Evolutionary conservation across 352 stramenopile genomes (phyloP), one percentile per base, ranked within the genome.

Genomic region (Pythium biforme): DNA sequence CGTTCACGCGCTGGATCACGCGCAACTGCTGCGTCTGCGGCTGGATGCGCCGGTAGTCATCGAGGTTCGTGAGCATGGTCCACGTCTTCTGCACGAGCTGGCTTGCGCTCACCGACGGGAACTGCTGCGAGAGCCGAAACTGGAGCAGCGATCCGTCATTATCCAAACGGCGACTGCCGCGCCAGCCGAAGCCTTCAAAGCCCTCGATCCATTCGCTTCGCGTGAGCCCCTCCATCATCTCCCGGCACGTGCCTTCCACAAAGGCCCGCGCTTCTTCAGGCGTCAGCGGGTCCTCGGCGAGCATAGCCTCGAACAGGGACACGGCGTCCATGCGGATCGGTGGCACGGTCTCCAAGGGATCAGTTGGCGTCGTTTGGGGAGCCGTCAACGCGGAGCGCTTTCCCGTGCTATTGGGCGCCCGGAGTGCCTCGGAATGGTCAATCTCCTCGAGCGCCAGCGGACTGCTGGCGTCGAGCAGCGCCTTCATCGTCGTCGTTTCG

Each of bases 81-180:
- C 79, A 90, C 51, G 81, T 90, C 64, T 87, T 88, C 62, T 86
- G 75, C 62, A 90, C 76, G 26, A 90, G 68, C 40, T 86, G 74
- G 12, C 70, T 61, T 4, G 79, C 37, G 10, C 75, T 68, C 20
- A 79, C 77, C 11, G 66, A 68, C 40, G 72, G 53, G 31, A 90
- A 89, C n/a, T 58, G 40, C 58, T 90, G 77, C 45, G 79, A 76
- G 11, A 90, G 59, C 63, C 81, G 82, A 55, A 90, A 90, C 41
- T 79, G 75, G n/a, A 90, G 61, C 46, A 68, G 75, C 2, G 55
- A 46, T 3, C 26, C 31, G 48, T 62, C 53, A 7, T 41, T 46
- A 57, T 87, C 66, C 20, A 89, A 43, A 0, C 77, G 57, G 2
- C 73, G 76, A 22, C 72, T 75, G 48, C 79, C 79, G 25, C 65